Conservation (phyloP, 225 moss, liverwort and hornwort genomes). For the Sphagnum tenellum region DNA sequence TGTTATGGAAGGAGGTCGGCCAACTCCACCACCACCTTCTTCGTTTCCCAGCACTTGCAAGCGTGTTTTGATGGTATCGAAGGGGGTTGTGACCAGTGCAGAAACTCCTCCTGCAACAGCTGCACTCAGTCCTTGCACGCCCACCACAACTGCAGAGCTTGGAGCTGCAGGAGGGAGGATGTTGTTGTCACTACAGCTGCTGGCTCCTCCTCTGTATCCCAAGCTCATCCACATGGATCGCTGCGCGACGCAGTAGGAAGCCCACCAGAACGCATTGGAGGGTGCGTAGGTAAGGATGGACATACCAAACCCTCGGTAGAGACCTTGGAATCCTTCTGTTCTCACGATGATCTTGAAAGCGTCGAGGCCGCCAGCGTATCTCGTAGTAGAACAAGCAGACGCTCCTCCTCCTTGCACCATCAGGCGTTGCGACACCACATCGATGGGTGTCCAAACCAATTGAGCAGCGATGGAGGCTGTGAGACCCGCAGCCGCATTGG, state of each 20-base stretch:
- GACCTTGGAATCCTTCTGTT: constrained; percentile 30
- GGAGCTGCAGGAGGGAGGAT: constrained; percentile 8
- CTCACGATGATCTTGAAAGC: constrained; percentile 39
- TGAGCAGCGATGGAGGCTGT: constrained; percentile 46
- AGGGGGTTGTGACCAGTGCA: constrained; percentile 39
- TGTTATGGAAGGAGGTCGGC: constrained; percentile 15
- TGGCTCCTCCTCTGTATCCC: constrained; percentile 8
- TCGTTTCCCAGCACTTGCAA: constrained; percentile 41
- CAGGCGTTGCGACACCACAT: constrained; percentile 39
- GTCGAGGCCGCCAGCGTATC: constrained; percentile 43
- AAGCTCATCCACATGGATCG: constrained; percentile 36
- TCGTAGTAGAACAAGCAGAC: constrained; percentile 7
- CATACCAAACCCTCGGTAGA: constrained; percentile 42
- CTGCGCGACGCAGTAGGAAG: constrained; percentile 45
- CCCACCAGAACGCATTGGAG: constrained; percentile 55
- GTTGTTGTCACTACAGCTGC: constrained; percentile 2
- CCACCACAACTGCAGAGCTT: constrained; percentile 32
- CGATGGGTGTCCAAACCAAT: constrained; percentile 53
- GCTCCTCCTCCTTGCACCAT: constrained; percentile 48
- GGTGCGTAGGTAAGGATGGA: constrained; percentile 43
- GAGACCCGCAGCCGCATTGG: constrained; percentile 46
- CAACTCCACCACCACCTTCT: constrained; percentile 6
- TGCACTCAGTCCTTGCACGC: constrained; percentile 44
- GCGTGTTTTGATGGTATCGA: constrained; percentile 50
- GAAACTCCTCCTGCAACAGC: constrained; percentile 45